Evolutionary conservation across 2,329 filamentous ascomycete species (phyloP).

Genomic region (Apiospora malaysiana): DNA sequence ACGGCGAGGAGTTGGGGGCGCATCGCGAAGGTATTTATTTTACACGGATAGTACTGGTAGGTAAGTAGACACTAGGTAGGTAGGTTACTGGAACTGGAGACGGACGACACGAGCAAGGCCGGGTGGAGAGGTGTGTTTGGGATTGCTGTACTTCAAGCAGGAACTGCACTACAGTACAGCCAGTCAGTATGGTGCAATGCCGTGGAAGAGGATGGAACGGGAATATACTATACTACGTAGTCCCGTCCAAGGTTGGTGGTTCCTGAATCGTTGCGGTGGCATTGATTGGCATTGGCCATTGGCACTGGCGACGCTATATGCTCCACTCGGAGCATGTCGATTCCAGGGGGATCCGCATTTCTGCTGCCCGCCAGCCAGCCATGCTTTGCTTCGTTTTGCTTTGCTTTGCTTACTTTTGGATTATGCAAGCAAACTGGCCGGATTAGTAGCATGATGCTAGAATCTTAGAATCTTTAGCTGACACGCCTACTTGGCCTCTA

Average conservation of each 20-base stretch:
- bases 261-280: slow-evolving; percentile 1
- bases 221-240: too few relatives aligned
- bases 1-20: slow-evolving; percentile 18
- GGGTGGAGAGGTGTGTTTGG: too few relatives aligned
- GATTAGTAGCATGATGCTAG: slow-evolving; percentile 5
- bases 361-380: background rate
- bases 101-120: background rate
- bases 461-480: background rate
- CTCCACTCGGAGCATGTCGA: slow-evolving; percentile 8
- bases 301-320: background rate
- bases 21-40: slow-evolving; percentile 21
- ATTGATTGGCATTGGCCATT: background rate
- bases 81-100: background rate
- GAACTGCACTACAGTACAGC: background rate
- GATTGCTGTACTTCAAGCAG: background rate
- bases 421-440: slow-evolving; percentile 3
- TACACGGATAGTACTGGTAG: background rate
- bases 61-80: background rate
- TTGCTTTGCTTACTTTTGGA: background rate
- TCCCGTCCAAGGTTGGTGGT: background rate
- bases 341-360: background rate
- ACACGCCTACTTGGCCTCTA: background rate
- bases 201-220: slow-evolving; percentile 16
- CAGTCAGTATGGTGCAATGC: background rate
- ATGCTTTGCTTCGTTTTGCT: background rate